Base-by-base conservation (phyloP, 441 rosid species). In the Erodium chrysanthum region DNA sequence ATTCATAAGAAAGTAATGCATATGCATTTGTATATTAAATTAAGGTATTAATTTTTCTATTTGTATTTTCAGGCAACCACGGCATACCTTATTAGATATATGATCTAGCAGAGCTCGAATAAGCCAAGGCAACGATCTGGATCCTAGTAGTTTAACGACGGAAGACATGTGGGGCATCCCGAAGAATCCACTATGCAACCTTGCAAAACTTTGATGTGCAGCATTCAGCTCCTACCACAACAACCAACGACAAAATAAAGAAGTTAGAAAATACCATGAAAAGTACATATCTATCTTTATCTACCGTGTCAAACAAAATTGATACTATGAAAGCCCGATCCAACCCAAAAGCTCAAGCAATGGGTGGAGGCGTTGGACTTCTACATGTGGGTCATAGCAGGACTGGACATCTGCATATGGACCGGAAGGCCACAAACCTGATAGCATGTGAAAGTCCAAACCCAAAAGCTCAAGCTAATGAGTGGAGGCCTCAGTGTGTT, bases 91-190 rank as follows among this genome's bases (percentile, higher is more conserved):
- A 75, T 90, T 92, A 75, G 99, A 86, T 83, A 95, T 86, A 74
- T 92, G 96, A 79, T 95, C 99, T 65, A 95, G 85, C 14, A 92
- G 83, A 37, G 98, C 97, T 68, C 98, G 83, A 73, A 95, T 88
- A 72, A 95, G 95, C 99, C 99, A 95, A 59, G 99, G 98, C 81
- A 95, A 72, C 29, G 99, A 95, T 80, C 97, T 90, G 50, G 96
- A 85, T 72, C 98, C 99, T 66, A 95, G 90, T 78, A 95, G 96
- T 79, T 81, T 85, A 73, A 85, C 97, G 58, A 88, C 69, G 61
- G 99, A 85, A 83, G 88, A 86, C 81, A 92, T 75, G 77, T 95
- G 99, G 17, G 96, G 88, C 48, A 85, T 83, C 64, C 99, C 98
- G 68, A 95, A 88, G 82, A 95, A 95, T 54, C 91, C 96, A 75